Percentiles rank a stretch among this genome's conserved stretches.
Conservation (phyloP, 202 grass and related monocot genomes). For the Miscanthus sacchariflorus region DNA sequence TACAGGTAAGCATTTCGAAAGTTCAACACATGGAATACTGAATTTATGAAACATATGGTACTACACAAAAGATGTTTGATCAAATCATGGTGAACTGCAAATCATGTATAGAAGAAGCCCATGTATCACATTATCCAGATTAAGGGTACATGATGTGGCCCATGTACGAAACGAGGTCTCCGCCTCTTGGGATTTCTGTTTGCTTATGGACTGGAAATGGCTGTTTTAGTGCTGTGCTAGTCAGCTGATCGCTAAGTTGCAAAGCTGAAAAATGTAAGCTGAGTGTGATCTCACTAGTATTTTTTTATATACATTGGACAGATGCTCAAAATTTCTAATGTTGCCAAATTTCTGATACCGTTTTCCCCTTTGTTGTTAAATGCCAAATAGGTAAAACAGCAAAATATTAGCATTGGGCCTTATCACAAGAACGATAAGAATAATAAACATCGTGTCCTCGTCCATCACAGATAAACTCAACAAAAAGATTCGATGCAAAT, state of each 20-base stretch:
- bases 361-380: background rate
- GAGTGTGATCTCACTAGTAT: background rate
- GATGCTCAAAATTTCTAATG: background rate
- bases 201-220: background rate
- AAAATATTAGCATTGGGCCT: background rate
- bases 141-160: slow-evolving; percentile 2
- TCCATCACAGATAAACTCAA: background rate
- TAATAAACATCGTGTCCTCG: too few species aligned
- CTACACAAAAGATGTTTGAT: background rate
- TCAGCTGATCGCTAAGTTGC: background rate
- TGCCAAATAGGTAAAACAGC: background rate
- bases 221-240: background rate
- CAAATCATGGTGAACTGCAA: slow-evolving; percentile 2
- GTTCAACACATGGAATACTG: background rate
- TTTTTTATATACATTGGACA: background rate
- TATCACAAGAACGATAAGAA: background rate
- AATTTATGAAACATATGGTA: background rate
- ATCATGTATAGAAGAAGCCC: background rate
- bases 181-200: slow-evolving; percentile 1
- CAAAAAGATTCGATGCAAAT: background rate
- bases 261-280: slow-evolving; percentile 4
- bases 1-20: slow-evolving; percentile 28
- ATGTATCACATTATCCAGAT: slow-evolving; percentile 15
- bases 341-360: background rate
- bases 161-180: background rate